phyloP scores from a whole-genome alignment of 805 yeast species.

The Metschnikowia borealis region DNA sequence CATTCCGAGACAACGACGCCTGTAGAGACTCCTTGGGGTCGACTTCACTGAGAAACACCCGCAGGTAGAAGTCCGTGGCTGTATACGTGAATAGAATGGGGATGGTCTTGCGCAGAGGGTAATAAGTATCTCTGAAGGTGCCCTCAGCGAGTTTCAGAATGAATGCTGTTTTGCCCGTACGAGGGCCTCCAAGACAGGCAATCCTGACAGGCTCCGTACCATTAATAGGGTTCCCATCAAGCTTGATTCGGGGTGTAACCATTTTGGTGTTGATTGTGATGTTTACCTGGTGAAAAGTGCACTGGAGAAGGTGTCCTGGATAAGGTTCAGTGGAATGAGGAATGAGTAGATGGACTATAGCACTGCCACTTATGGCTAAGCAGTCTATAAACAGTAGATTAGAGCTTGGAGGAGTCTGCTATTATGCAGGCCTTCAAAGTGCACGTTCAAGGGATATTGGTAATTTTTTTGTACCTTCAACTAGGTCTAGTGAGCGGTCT shows the following conservation, averaged over 20 bases:
- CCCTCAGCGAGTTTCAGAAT: conserved; percentile 47
- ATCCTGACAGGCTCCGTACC: conserved; percentile 45
- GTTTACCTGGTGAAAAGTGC: neutral
- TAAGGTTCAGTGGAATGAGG: too few relatives aligned
- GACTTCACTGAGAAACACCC: conserved; percentile 24
- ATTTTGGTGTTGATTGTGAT: neutral
- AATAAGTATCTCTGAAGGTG: conserved; percentile 61
- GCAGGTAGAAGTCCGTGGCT: conserved; percentile 28
- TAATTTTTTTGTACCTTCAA: too few relatives aligned
- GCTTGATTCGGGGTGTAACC: neutral
- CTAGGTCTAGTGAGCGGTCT: too few relatives aligned
- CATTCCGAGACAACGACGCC: conserved; percentile 10
- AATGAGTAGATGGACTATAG: too few relatives aligned
- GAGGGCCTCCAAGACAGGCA: conserved; percentile 58
- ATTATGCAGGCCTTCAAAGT: too few relatives aligned
- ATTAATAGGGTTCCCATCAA: conserved; percentile 8
- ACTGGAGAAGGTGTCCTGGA: too few relatives aligned
- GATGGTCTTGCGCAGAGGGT: conserved; percentile 64
- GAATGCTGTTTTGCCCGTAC: conserved; percentile 58
- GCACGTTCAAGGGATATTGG: too few relatives aligned
- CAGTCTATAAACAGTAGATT: too few relatives aligned
- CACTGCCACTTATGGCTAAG: too few relatives aligned
- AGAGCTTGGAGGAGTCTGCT: too few relatives aligned
- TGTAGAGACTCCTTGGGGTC: conserved; percentile 14
- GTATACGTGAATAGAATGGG: conserved; percentile 54